phyloP scores from a whole-genome alignment of 2,329 filamentous ascomycete species.

The Fusarium pseudocircinatum region DNA sequence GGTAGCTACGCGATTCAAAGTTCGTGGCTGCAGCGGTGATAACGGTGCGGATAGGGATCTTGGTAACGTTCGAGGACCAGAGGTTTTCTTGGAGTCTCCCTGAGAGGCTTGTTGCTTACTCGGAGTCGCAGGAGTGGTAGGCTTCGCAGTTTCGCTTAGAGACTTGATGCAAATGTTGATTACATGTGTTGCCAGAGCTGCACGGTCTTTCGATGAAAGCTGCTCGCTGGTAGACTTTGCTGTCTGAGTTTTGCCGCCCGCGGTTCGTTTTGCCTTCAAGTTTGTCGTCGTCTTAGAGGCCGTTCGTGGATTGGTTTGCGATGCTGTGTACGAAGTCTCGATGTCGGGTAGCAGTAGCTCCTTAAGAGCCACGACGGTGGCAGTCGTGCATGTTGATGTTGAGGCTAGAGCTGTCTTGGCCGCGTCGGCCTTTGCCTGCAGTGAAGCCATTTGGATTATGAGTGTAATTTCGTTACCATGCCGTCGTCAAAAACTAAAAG shows the following conservation, averaged over 20 bases:
- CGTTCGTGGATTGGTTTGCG: constrained; percentile 41
- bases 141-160: constrained; percentile 73
- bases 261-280: constrained; percentile 39
- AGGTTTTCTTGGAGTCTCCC: constrained; percentile 48
- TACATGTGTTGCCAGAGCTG: constrained; percentile 75
- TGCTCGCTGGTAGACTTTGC: constrained; percentile 38
- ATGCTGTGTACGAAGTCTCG: constrained; percentile 40
- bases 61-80: constrained; percentile 55
- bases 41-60: constrained; percentile 68
- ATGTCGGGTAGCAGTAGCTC: constrained; percentile 54
- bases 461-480: constrained; percentile 46
- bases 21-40: constrained; percentile 69
- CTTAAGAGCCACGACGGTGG: constrained; percentile 59
- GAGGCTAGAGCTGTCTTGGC: constrained; percentile 65
- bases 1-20: constrained; percentile 68
- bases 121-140: constrained; percentile 46
- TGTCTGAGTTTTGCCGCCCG: constrained; percentile 1
- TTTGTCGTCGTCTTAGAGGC: constrained; percentile 42
- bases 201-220: constrained; percentile 62
- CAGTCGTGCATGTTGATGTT: constrained; percentile 62
- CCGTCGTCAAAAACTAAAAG: constrained; percentile 42
- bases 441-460: constrained; percentile 54
- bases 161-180: constrained; percentile 76
- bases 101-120: constrained; percentile 48
- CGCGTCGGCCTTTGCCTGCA: constrained; percentile 56